Evolutionary conservation across 169 alveolate genomes (phyloP), one percentile per base, ranked within the genome.

Genomic region (Theileria equi): DNA sequence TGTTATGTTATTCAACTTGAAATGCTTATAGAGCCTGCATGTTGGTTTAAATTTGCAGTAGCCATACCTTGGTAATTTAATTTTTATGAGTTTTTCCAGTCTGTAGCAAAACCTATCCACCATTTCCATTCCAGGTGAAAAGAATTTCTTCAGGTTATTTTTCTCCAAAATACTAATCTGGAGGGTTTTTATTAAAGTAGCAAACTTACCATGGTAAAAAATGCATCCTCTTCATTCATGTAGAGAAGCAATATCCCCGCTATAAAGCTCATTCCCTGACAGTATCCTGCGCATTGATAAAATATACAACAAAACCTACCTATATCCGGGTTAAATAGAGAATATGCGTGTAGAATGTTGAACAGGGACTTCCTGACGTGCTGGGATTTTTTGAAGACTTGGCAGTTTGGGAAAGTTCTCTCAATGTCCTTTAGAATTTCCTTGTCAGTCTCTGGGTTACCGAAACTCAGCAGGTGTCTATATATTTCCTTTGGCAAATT

Each of bases 201-300:
- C n/a, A 13, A 16, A 32, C 16, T 6, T 16, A 67, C 73, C 74
- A 88, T 43, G 60, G 83, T 63, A 74, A 71, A 88, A 63, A 91
- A 89, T 8, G 95, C 83, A 32, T 89, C 90, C 66, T 90, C 91
- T 68, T 85, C 93, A 60, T 84, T 82, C 93, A 91, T 89, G 60
- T 87, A 89, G 8, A 78, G 76, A 13, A 91, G 67, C 16, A 89
- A 76, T 35, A 86, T 63, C 10, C 92, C 95, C 8, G 85, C 90
- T 41, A 91, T 72, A 44, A 80, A 91, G 0, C 89, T 87, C 93
- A 91, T 89, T 49, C 93, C 93, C 62, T 91, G 91, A 28, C 91
- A 89, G 72, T 91, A 91, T 0, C 95, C 93, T 38, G 74, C 45
- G 34, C n/a, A 0, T 0, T 16, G 25, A 63, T 2, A 2, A 50